phyloP scores from a whole-genome alignment of 2,329 filamentous ascomycete species.

The Fusarium mexicanum region DNA sequence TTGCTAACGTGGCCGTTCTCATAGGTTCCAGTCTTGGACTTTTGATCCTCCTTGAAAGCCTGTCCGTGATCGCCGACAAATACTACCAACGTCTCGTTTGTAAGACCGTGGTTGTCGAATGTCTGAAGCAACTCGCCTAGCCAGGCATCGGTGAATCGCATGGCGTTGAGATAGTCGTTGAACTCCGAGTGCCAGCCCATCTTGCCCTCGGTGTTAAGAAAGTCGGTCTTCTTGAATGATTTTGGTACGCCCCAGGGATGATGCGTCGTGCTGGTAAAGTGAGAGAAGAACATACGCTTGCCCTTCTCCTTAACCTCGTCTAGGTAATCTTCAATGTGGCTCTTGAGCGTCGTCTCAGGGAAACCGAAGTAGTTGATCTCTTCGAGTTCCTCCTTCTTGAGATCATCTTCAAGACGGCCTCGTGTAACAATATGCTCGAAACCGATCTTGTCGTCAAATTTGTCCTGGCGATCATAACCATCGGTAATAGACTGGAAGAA shows the following conservation, averaged over 20 bases:
- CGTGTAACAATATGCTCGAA: conserved; percentile 45
- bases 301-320: conserved; percentile 42
- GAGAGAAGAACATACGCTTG: conserved; percentile 49
- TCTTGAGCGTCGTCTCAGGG: conserved; percentile 44
- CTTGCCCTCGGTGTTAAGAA: conserved; percentile 35
- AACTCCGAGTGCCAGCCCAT: conserved; percentile 45
- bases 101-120: conserved; percentile 46
- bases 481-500: conserved; percentile 52
- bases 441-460: conserved; percentile 47
- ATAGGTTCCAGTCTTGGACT: conserved; percentile 46
- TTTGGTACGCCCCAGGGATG: conserved; percentile 44
- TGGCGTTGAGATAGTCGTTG: conserved; percentile 48
- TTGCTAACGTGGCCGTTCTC: conserved; percentile 48
- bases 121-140: conserved; percentile 45
- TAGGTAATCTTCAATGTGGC: conserved; percentile 47
- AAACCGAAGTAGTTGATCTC: conserved; percentile 50
- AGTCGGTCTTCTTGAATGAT: conserved; percentile 32
- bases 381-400: conserved; percentile 29
- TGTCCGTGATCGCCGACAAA: conserved; percentile 50
- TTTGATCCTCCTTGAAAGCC: conserved; percentile 47
- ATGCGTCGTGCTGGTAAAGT: conserved; percentile 51
- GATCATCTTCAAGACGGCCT: conserved; percentile 39
- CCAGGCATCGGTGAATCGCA: conserved; percentile 48
- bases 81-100: conserved; percentile 48
- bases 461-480: conserved; percentile 48